Conservation (phyloP, 2,329 filamentous ascomycete species). For the Aspergillus pseudotamarii region DNA sequence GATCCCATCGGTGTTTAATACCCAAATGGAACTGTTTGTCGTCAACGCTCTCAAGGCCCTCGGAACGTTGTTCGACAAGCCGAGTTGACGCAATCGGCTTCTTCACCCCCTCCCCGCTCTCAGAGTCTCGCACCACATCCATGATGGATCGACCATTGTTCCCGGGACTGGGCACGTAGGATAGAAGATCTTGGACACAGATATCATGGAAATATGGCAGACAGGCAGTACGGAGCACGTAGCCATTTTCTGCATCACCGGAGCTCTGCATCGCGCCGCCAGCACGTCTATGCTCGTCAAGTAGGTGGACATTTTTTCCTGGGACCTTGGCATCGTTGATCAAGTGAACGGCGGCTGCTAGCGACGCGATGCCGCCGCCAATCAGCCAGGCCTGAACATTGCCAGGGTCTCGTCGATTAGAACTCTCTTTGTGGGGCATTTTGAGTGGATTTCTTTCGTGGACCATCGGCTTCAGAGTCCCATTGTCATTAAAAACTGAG, state of each 20-base stretch:
- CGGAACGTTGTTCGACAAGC: background rate
- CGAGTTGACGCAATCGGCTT: background rate
- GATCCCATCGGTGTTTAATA: constrained; percentile 17
- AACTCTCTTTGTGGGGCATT: background rate
- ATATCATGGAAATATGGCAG: constrained; percentile 39
- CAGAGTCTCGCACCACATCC: constrained; percentile 6
- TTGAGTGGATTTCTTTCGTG: background rate
- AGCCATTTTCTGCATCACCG: constrained; percentile 34
- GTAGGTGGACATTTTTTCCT: constrained; percentile 36
- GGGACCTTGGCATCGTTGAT: constrained; percentile 39
- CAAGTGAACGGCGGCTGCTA: constrained; percentile 41
- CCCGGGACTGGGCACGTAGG: constrained; percentile 27
- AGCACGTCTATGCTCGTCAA: constrained; percentile 33
- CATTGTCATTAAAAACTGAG: too few species aligned
- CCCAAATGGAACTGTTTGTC: constrained; percentile 14
- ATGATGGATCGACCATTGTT: constrained; percentile 9
- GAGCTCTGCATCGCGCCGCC: constrained; percentile 38
- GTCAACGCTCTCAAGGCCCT: constrained; percentile 9
- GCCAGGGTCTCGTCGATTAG: constrained; percentile 10
- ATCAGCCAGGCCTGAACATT: constrained; percentile 37
- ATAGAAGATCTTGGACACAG: constrained; percentile 38
- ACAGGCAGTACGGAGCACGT: constrained; percentile 37
- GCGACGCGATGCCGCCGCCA: constrained; percentile 40
- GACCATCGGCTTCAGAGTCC: background rate
- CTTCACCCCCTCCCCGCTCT: background rate